These are phyloP conservation scores for Picocystis sp. DNA, from an alignment of 163 green algal species.

Conservation along the genomic window DNA sequence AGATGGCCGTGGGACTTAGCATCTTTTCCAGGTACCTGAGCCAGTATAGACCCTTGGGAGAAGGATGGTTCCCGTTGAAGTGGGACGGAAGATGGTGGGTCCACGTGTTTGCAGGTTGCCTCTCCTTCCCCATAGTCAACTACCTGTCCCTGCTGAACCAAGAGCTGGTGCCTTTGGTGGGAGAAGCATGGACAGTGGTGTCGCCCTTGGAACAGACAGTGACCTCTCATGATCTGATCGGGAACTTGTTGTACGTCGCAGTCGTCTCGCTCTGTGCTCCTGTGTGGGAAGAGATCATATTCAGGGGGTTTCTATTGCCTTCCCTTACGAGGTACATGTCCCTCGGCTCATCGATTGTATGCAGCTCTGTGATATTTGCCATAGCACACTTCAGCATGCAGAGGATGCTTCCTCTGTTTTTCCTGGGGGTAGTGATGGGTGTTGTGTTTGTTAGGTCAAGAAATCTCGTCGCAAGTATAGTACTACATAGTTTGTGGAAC, in stretches of 20 bases:
- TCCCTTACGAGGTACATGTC: slow-evolving; percentile 60
- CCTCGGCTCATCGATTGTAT: slow-evolving; percentile 25
- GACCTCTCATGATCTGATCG: slow-evolving; percentile 12
- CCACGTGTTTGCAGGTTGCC: slow-evolving; percentile 18
- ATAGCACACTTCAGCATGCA: slow-evolving; percentile 56
- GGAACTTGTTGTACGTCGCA: slow-evolving; percentile 54
- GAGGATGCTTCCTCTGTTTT: slow-evolving; percentile 60
- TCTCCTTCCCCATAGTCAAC: slow-evolving; percentile 56
- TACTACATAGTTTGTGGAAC: slow-evolving; percentile 84
- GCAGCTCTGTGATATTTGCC: slow-evolving; percentile 57
- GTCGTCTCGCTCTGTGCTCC: slow-evolving; percentile 71
- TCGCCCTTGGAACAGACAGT: slow-evolving; percentile 35
- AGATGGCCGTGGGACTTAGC: slow-evolving; percentile 49
- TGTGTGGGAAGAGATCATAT: slow-evolving; percentile 91
- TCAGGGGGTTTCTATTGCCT: slow-evolving; percentile 84
- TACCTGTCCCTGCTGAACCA: slow-evolving; percentile 20
- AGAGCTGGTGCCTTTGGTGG: slow-evolving; percentile 28
- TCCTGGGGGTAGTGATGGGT: slow-evolving; percentile 72
- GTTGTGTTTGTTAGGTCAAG: slow-evolving; percentile 46
- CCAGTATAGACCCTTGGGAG: slow-evolving; percentile 23
- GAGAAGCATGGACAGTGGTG: slow-evolving; percentile 8
- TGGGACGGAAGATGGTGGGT: slow-evolving; percentile 30
- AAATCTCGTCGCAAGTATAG: slow-evolving; percentile 74
- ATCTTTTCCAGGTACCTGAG: slow-evolving; percentile 53
- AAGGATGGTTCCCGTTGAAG: slow-evolving; percentile 26